A percentile compares a stretch with the other conserved stretches of the same genome.
These are phyloP conservation scores for Dendryphion nanum DNA, from an alignment of 2,329 filamentous ascomycete species.

Conservation along the genomic window DNA sequence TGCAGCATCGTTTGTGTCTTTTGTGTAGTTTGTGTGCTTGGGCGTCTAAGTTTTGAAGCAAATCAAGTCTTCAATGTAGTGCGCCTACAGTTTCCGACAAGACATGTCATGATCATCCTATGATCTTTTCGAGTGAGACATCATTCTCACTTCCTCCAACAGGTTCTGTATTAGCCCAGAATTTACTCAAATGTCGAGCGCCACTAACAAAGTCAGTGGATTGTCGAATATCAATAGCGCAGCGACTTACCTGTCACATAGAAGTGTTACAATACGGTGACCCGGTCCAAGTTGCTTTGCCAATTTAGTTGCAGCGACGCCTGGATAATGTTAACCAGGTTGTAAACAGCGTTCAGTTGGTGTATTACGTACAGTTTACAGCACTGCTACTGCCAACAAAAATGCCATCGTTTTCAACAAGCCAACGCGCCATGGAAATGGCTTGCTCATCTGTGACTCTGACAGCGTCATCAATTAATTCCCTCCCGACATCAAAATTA, in stretches of 20 bases:
- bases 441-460: slow-evolving; percentile 87
- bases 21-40: no score
- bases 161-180: slow-evolving; percentile 72
- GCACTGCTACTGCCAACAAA: slow-evolving; percentile 93
- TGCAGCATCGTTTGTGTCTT: no score
- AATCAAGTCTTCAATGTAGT: no score
- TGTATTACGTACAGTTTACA: slow-evolving; percentile 84
- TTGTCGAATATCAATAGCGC: not conserved
- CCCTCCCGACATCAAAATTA: slow-evolving; percentile 85
- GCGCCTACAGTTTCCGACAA: no score
- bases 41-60: no score
- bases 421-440: slow-evolving; percentile 88
- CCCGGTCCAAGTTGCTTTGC: slow-evolving; percentile 64
- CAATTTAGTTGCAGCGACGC: slow-evolving; percentile 68
- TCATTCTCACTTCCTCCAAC: slow-evolving; percentile 53
- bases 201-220: slow-evolving; percentile 44
- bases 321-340: slow-evolving; percentile 14
- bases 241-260: slow-evolving; percentile 63
- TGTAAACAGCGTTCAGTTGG: not conserved
- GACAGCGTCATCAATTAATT: slow-evolving; percentile 87
- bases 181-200: slow-evolving; percentile 79
- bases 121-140: slow-evolving; percentile 59
- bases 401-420: slow-evolving; percentile 92
- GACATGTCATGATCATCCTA: no score
- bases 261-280: slow-evolving; percentile 71